Evolutionary conservation across 176 grass and related monocot genomes (phyloP), one percentile per base, ranked within the genome.

Genomic region (Avena insularis): DNA sequence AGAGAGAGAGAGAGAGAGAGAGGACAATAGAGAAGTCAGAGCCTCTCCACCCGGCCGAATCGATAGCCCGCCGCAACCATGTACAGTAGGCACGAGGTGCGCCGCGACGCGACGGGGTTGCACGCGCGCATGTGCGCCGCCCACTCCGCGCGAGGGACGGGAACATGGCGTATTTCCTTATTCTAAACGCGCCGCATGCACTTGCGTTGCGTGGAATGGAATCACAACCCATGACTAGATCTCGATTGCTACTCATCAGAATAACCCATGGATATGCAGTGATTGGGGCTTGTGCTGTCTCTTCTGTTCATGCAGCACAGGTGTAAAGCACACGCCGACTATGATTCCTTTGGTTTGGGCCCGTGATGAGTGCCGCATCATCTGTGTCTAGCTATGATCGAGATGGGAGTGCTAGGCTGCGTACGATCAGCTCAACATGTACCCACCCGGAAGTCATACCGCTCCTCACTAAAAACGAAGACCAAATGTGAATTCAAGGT

Each of bases 291-390:
- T 77, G 48, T 69, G 49, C 20, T 45, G 59, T 83, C 71, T 36
- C 71, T 54, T 88, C 23, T 23, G 19, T 78, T 54, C 20, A 1
- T 31, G 0, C 2, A 53, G 3, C 40, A 43, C 71, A 64, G 71
- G 35, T 77, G 83, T 77, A 65, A 64, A 64, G 72, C 83, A 50
- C 72, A 63, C 5, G 15, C 21, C 35, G 10, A 15, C 35, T 40
- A 55, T 82, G 70, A 49, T 51, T 57, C 13, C 38, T 48, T 69
- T 23, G 14, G 11, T 12, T 20, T 53, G 80, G 11, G 31, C 51
- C 84, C 75, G 84, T 79, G 84, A 86, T 71, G 50, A 48, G 63
- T 48, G 84, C 15, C 63, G 40, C 6, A 43, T 63, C 75, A 86
- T 4, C n/a, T n/a, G 10, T 61, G 10, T 61, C 20, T 67, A 54